These are phyloP conservation scores for Teunomyces panamensis DNA, from an alignment of 805 yeast genomes.

Conservation along the genomic window DNA sequence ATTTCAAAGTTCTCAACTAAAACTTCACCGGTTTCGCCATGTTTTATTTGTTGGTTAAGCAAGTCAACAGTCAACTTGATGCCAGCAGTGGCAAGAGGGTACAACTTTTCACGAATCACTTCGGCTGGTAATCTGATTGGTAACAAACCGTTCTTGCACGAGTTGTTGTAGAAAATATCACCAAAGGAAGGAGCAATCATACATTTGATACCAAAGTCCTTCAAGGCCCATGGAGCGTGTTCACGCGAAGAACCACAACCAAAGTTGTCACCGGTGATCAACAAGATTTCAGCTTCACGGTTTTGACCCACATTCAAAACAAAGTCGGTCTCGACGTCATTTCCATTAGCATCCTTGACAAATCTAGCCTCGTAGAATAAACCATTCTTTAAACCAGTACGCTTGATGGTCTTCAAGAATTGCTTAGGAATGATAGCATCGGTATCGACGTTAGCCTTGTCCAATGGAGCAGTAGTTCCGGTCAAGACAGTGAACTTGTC, in stretches of 20 bases:
- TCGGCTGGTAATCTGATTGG: slow-evolving; percentile 90
- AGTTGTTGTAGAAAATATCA: slow-evolving; percentile 96
- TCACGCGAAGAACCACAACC: slow-evolving; percentile 99
- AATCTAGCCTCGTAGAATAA: slow-evolving; percentile 90
- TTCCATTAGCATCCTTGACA: slow-evolving; percentile 59
- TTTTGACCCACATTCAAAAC: slow-evolving; percentile 84
- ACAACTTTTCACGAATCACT: slow-evolving; percentile 63
- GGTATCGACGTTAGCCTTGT: slow-evolving; percentile 93
- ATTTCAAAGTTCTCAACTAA: slow-evolving; percentile 81
- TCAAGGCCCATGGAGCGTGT: slow-evolving; percentile 99
- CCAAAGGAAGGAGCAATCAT: slow-evolving; percentile 98
- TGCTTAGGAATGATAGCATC: slow-evolving; percentile 99
- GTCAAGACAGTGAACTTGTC: slow-evolving; percentile 72
- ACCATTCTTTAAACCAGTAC: slow-evolving; percentile 89
- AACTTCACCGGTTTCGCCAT: slow-evolving; percentile 58
- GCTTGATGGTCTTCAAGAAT: slow-evolving; percentile 94
- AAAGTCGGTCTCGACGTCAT: slow-evolving; percentile 83
- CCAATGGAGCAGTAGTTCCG: slow-evolving; percentile 91
- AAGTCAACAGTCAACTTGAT: slow-evolving; percentile 73
- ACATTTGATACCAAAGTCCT: slow-evolving; percentile 94
- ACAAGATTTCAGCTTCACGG: slow-evolving; percentile 73
- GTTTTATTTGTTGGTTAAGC: slow-evolving; percentile 77
- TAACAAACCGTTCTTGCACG: slow-evolving; percentile 91
- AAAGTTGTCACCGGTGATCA: slow-evolving; percentile 94
- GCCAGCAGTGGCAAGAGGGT: slow-evolving; percentile 79